A percentile compares a stretch with the other conserved stretches of the same genome.
Conservation (phyloP, 768 basidiomycete genomes). For the Suillus spraguei region DNA sequence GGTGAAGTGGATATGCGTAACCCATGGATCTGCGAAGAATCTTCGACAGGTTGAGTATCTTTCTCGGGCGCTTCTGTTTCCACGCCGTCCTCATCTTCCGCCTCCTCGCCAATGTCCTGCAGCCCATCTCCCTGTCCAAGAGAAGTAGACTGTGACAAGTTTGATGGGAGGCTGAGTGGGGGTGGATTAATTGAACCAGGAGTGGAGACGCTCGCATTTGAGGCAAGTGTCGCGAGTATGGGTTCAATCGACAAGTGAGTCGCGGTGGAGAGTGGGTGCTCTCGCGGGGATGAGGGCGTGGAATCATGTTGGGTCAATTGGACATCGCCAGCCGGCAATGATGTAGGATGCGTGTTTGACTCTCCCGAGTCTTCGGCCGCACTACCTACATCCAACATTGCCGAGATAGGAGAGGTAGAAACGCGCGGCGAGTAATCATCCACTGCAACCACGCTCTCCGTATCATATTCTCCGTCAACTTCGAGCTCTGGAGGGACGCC, state of each 20-base stretch:
- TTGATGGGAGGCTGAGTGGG: conserved; percentile 39
- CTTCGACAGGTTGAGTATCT: conserved; percentile 20
- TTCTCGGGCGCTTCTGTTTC: conserved; percentile 18
- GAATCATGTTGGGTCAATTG: conserved; percentile 4
- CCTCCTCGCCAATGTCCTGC: conserved; percentile 53
- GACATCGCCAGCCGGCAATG: neutral
- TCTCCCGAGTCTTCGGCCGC: neutral
- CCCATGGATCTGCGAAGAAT: conserved; percentile 51
- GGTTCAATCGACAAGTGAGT: conserved; percentile 46
- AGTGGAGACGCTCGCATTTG: conserved; percentile 19
- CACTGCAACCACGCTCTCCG: conserved; percentile 32
- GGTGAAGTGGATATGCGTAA: conserved; percentile 55
- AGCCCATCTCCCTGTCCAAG: conserved; percentile 37
- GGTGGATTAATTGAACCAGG: conserved; percentile 34
- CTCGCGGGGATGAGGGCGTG: conserved; percentile 16
- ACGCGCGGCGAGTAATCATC: conserved; percentile 27
- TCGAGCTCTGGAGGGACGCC: conserved; percentile 88
- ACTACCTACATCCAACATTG: conserved; percentile 2
- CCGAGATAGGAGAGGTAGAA: conserved; percentile 33
- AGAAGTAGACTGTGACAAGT: conserved; percentile 32
- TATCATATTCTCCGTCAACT: conserved; percentile 45
- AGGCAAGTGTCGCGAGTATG: conserved; percentile 42
- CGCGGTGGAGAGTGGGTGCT: conserved; percentile 10
- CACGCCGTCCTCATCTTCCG: conserved; percentile 53
- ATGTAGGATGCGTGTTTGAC: neutral